Base-by-base conservation (phyloP, 768 basidiomycete genomes). In the Tephrocybe sp. region DNA sequence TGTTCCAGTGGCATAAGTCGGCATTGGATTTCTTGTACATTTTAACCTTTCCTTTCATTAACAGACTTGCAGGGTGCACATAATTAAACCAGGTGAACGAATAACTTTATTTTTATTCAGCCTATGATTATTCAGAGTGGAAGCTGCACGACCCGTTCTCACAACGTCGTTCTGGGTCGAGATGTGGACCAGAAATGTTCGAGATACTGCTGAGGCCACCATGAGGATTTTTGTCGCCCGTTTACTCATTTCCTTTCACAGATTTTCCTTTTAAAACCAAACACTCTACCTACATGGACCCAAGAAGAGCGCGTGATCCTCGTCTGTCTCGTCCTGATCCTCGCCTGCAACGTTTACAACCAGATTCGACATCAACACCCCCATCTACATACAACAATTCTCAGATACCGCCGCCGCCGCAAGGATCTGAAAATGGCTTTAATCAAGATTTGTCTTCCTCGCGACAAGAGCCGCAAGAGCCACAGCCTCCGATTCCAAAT, bases 121-220 rank as follows among this genome's bases (percentile, higher is more conserved):
- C 58, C 59, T 26, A 66, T 67, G 90, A 93, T 92, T 88, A 93
- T 81, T 88, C 85, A 88, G 90, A 93, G 90, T 93, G 90, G 90
- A 90, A 84, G 73, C 90, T 86, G 71, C 67, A 87, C 73, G 77
- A 91, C 81, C 87, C 77, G 70, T 68, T 66, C 61, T 48, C 54
- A 57, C 50, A 52, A 48, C 54, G 60, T 47, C 50, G 55, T 58
- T 56, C 74, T 70, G 86, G 87, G 85, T 88, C 73, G 79, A 79
- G 56, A 65, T 79, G 89, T 76, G 80, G 90, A 92, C 88, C 72
- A 64, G 54, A 62, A 74, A 73, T 83, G 88, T 90, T 90, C 89
- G 77, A 84, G 90, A 93, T 93, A 93, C 90, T 93, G 83, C 90
- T 93, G 90, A 93, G 70, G 72, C 34, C 65, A 32, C 33, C 33